Conservation (phyloP, 768 basidiomycete genomes). For the Tricholoma hemisulphureum region DNA sequence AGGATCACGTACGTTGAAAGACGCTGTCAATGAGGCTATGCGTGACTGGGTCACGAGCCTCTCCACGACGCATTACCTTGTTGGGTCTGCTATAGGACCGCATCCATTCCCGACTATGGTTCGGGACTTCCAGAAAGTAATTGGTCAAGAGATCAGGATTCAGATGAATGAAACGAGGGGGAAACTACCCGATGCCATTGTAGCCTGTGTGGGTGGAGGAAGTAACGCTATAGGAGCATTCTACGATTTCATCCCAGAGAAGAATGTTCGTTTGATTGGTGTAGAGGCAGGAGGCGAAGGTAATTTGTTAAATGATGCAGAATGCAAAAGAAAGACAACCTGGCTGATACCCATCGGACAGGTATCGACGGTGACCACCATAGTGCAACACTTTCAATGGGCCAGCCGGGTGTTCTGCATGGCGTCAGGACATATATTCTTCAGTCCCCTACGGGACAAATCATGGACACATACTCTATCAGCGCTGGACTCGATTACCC, state of each 20-base stretch:
- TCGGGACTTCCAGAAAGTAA: slow-evolving; percentile 92
- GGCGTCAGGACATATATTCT: slow-evolving; percentile 95
- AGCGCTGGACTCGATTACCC: slow-evolving; percentile 96
- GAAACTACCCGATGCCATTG: slow-evolving; percentile 90
- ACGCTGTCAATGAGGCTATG: slow-evolving; percentile 97
- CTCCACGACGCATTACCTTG: slow-evolving; percentile 90
- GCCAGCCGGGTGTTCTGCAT: slow-evolving; percentile 91
- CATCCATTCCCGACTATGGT: slow-evolving; percentile 99
- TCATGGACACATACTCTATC: slow-evolving; percentile 95
- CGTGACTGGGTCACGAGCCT: slow-evolving; percentile 99
- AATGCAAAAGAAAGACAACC: neutral
- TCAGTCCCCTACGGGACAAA: slow-evolving; percentile 86
- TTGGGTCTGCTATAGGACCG: slow-evolving; percentile 96
- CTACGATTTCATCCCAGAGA: slow-evolving; percentile 92
- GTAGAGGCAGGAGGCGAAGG: slow-evolving; percentile 99
- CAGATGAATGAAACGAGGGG: slow-evolving; percentile 72
- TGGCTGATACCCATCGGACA: slow-evolving; percentile 25
- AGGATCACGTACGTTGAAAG: slow-evolving; percentile 93
- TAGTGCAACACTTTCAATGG: slow-evolving; percentile 90
- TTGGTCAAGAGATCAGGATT: slow-evolving; percentile 89
- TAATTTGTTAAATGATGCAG: slow-evolving; percentile 23
- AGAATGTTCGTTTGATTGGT: slow-evolving; percentile 81
- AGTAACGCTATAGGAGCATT: slow-evolving; percentile 98
- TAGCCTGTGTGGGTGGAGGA: slow-evolving; percentile 97
- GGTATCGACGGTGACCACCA: slow-evolving; percentile 83